Base-by-base conservation (phyloP, 805 yeast genomes). In the Wickerhamomyces xylosicus region DNA sequence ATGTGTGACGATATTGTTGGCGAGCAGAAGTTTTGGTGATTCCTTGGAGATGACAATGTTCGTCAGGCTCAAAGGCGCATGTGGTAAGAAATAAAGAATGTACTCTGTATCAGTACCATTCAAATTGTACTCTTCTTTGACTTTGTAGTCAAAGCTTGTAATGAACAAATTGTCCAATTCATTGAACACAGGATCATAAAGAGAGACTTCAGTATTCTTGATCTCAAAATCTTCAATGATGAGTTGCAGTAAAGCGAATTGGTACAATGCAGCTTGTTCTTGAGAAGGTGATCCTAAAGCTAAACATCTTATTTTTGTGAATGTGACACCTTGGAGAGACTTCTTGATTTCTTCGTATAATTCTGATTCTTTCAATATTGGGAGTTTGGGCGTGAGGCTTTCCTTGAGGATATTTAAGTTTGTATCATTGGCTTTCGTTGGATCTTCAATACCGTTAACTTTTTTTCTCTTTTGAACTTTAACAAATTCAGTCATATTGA, bases 261-360 rank as follows among this genome's bases (percentile, higher is more conserved):
- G 95, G 53, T 69, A 81, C 32, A 74, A 58, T 2, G 90, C 81
- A 19, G 72, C 71, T n/a, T 50, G 54, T 39, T 74, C 79, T 6
- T 70, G 71, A 13, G 71, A 56, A 4, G 85, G 82, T 5, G 77
- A 66, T 0, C 94, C 95, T 17, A 84, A 59, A 0, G 90, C 94
- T 22, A 84, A 56, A 49, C 90, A 83, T 47, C 86, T 62, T 43
- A 84, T 66, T 20, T 42, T 47, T 2, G 38, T 43, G 10, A 63
- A 45, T 5, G 37, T 15, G 4, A 9, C 27, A 2, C 32, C 28
- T 3, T 41, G 38, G 6, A 64, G 37, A 0, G 47, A 34, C 5
- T 47, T 38, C 2, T 39, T 20, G 7, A 66, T 39, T 16, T 57
- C 53, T 8, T 41, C n/a, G 38, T 61, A 58, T 43, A 64, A 52